Conservation (phyloP, 2,329 filamentous ascomycete genomes). For the Phialocephala subalpina region DNA sequence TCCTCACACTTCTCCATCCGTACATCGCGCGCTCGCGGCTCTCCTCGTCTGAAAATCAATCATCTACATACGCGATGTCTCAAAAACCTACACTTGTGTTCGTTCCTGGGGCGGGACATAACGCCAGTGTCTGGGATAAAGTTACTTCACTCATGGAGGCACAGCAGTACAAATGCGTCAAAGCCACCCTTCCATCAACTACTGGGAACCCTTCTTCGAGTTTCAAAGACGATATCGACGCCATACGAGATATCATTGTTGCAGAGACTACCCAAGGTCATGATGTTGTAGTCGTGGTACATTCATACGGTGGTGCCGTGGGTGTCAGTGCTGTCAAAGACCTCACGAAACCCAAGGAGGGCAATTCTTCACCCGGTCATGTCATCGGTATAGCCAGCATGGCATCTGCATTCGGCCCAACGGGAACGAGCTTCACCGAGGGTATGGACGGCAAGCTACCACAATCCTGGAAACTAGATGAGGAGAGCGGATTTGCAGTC, state of each 20-base stretch:
- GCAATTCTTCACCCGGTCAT: conserved; percentile 37
- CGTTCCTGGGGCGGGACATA: conserved; percentile 58
- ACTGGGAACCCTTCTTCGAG: conserved; percentile 39
- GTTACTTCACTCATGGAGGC: conserved; percentile 44
- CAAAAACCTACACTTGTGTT: conserved; percentile 51
- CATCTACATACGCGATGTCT: neutral
- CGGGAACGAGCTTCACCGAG: conserved; percentile 48
- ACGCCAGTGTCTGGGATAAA: conserved; percentile 46
- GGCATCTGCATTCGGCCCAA: conserved; percentile 47
- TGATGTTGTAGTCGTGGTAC: conserved; percentile 51
- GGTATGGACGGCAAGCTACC: conserved; percentile 47
- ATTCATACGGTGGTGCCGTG: conserved; percentile 53
- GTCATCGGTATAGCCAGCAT: conserved; percentile 50
- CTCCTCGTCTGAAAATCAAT: neutral
- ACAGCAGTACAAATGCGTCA: conserved; percentile 43
- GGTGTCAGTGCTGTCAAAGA: conserved; percentile 51
- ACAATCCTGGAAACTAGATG: conserved; percentile 47
- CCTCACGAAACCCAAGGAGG: conserved; percentile 40
- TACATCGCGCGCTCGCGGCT: neutral
- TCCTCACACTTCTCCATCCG: neutral
- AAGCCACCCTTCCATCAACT: conserved; percentile 48
- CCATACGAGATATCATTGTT: conserved; percentile 44
- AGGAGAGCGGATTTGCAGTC: conserved; percentile 47
- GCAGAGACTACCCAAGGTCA: conserved; percentile 45
- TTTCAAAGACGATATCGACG: conserved; percentile 48